Conservation (phyloP, 176 grass and related monocot genomes). For the Musa schizocarpa region DNA sequence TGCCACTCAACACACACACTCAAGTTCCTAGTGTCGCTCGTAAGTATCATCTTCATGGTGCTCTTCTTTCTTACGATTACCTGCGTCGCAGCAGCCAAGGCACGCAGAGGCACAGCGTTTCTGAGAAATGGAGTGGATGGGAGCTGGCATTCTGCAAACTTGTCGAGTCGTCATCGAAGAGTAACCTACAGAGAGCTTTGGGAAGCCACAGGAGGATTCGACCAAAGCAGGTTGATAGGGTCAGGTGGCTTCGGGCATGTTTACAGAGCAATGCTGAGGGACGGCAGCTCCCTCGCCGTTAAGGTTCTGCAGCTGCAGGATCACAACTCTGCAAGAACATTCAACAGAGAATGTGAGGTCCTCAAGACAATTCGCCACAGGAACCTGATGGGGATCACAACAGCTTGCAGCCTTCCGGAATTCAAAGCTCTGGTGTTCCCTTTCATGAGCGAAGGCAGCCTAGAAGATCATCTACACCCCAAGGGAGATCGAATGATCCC, state of each 20-base stretch:
- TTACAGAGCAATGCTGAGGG: conserved; percentile 53
- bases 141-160: not conserved
- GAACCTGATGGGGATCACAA: conserved; percentile 87
- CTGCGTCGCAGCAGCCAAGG: not conserved
- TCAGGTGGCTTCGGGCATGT: conserved; percentile 75
- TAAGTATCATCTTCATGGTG: not conserved
- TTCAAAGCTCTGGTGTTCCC: conserved; percentile 91
- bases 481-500: not conserved
- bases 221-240: conserved; percentile 42
- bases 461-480: conserved; percentile 1
- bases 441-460: conserved; percentile 69
- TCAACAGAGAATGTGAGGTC: conserved; percentile 73
- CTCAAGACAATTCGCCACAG: conserved; percentile 80
- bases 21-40: not conserved
- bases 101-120: not conserved
- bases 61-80: conserved; percentile 8
- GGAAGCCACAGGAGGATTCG: conserved; percentile 64
- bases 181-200: conserved; percentile 18
- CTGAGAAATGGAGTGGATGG: not conserved
- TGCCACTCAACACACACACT: not conserved
- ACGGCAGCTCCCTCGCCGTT: conserved; percentile 59
- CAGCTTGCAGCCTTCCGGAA: conserved; percentile 72
- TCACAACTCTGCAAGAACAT: conserved; percentile 70
- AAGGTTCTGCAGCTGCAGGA: conserved; percentile 77
- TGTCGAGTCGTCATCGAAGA: not conserved